Evolutionary conservation across 208 protist species (phyloP).

Genomic region (Leptomonas pyrrhocoris): DNA sequence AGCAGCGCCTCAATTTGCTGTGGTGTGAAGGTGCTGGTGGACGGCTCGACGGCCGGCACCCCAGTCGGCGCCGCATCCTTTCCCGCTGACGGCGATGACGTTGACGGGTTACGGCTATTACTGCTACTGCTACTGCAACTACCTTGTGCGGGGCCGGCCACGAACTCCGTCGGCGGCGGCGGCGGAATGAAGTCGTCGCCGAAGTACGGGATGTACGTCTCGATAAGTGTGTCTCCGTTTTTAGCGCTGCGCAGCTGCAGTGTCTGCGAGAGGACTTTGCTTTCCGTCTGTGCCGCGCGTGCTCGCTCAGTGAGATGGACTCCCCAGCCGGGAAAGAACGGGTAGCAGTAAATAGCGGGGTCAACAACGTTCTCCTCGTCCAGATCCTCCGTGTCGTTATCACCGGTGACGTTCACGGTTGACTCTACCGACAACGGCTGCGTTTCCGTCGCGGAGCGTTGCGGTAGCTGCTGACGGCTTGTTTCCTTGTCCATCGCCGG

Average conservation of each 20-base stretch:
- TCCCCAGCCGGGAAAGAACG: not conserved
- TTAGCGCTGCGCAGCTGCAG: not conserved
- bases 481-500: not conserved
- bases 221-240: not conserved
- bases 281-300: not conserved
- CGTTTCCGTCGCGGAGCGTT: not conserved
- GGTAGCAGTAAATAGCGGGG: constrained; percentile 5
- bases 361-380: not conserved
- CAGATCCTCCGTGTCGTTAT: not conserved
- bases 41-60: not conserved
- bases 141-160: not conserved
- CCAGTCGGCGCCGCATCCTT: not conserved
- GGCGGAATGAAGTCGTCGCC: constrained; percentile 41
- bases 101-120: not conserved
- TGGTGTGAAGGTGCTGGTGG: constrained; percentile 41
- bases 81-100: not conserved
- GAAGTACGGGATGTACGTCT: constrained; percentile 14
- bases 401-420: not conserved
- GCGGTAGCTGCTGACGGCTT: not conserved
- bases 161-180: constrained; percentile 5
- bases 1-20: constrained; percentile 50
- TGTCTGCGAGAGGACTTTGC: constrained; percentile 7
- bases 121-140: too few species aligned
- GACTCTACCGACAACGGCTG: not conserved
- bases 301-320: too few species aligned